Conservation (phyloP, 108 stramenopile species). For the Skeletonema grethae region DNA sequence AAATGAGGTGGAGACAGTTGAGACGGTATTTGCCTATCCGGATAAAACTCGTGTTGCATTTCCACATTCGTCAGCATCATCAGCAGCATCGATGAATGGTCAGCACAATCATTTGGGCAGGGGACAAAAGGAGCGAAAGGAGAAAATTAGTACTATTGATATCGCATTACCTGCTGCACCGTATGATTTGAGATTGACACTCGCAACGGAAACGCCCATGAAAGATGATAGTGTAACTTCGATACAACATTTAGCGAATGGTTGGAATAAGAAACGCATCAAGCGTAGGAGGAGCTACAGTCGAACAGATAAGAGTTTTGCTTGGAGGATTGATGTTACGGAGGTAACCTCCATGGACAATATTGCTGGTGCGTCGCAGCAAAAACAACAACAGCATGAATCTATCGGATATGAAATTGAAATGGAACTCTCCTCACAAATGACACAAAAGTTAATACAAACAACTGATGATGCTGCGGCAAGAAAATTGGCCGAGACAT, state of each 20-base stretch:
- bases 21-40: slow-evolving; percentile 77
- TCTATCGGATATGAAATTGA: slow-evolving; percentile 80
- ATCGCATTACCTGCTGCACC: slow-evolving; percentile 74
- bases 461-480: slow-evolving; percentile 54
- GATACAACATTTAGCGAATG: slow-evolving; percentile 20
- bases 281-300: slow-evolving; percentile 83
- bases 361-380: slow-evolving; percentile 4
- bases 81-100: slow-evolving; percentile 15
- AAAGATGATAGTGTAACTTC: slow-evolving; percentile 36
- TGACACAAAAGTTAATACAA: slow-evolving; percentile 66
- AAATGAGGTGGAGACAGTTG: slow-evolving; percentile 63
- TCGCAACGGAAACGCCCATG: slow-evolving; percentile 72
- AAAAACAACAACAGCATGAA: slow-evolving; percentile 9
- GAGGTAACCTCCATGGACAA: slow-evolving; percentile 70
- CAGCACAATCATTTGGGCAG: slow-evolving; percentile 11
- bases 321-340: slow-evolving; percentile 90
- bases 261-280: slow-evolving; percentile 69
- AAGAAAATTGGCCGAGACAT: slow-evolving; percentile 47
- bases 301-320: slow-evolving; percentile 71
- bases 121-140: slow-evolving; percentile 83
- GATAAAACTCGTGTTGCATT: slow-evolving; percentile 63
- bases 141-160: slow-evolving; percentile 66
- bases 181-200: slow-evolving; percentile 72
- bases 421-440: slow-evolving; percentile 65
- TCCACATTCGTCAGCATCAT: slow-evolving; percentile 37